Conservation (phyloP, 1,284 basidiomycete genomes). For the Rhodofomes roseus region DNA sequence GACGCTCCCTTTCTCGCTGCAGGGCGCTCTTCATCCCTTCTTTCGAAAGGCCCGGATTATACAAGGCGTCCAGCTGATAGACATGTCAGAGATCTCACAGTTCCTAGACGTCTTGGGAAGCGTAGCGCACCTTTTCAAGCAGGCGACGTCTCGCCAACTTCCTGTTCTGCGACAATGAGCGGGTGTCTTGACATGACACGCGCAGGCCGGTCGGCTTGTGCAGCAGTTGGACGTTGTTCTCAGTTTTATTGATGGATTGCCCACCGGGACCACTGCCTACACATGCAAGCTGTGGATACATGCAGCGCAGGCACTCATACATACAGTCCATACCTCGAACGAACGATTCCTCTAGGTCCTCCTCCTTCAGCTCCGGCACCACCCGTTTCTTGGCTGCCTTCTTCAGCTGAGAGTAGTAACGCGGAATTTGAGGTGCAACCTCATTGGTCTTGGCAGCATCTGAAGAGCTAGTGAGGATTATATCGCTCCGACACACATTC, state of each 20-base stretch:
- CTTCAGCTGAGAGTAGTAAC: slow-evolving; percentile 66
- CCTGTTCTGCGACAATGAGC: slow-evolving; percentile 68
- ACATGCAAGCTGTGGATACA: slow-evolving; percentile 13
- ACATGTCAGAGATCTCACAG: neutral
- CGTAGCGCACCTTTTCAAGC: slow-evolving; percentile 60
- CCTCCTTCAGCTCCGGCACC: slow-evolving; percentile 64
- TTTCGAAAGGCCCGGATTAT: slow-evolving; percentile 75
- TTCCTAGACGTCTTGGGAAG: neutral
- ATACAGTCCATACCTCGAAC: slow-evolving; percentile 53
- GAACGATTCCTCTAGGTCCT: slow-evolving; percentile 73
- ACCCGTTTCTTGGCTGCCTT: slow-evolving; percentile 57
- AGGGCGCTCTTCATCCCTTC: slow-evolving; percentile 61
- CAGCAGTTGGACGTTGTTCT: slow-evolving; percentile 77
- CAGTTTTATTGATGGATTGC: slow-evolving; percentile 83
- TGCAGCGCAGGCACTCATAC: slow-evolving; percentile 10
- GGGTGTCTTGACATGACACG: slow-evolving; percentile 75
- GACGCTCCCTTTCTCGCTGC: slow-evolving; percentile 68
- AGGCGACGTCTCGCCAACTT: slow-evolving; percentile 64
- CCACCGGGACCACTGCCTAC: slow-evolving; percentile 80
- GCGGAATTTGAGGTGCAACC: slow-evolving; percentile 32
- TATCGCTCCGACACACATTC: neutral
- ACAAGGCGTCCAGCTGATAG: slow-evolving; percentile 59
- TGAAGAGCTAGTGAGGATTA: slow-evolving; percentile 21
- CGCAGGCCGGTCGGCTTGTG: slow-evolving; percentile 78
- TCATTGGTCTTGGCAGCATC: slow-evolving; percentile 36